A percentile compares a stretch with the other conserved stretches of the same genome.
phyloP scores from a whole-genome alignment of 2,329 filamentous ascomycete species.

The Aspergillus viridinutans region DNA sequence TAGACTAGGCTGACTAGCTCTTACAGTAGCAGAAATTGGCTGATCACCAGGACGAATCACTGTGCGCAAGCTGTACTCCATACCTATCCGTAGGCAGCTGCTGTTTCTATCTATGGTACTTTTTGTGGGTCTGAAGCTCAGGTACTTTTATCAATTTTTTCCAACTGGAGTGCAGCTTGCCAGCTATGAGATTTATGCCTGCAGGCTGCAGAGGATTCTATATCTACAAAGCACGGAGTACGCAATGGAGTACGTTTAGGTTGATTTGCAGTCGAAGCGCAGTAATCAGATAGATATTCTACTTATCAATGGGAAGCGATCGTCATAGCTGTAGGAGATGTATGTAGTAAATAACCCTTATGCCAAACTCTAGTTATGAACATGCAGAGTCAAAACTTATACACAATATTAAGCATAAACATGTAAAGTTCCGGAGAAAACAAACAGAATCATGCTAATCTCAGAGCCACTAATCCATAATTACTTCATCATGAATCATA shows the following conservation, averaged over 20 bases:
- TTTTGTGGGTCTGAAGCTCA: constrained; percentile 5
- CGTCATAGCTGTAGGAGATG: too few species aligned
- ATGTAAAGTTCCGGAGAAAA: not conserved
- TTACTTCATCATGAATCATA: not conserved
- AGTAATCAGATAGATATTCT: too few species aligned
- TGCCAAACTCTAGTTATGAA: not conserved
- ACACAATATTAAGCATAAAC: not conserved
- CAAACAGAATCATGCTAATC: not conserved
- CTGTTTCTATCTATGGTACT: constrained; percentile 14
- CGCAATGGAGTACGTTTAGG: not conserved
- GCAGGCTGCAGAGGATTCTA: not conserved
- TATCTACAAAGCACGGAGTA: not conserved
- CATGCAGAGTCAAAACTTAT: not conserved
- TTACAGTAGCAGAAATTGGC: not conserved
- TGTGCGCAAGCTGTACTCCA: not conserved
- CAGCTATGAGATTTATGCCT: not conserved
- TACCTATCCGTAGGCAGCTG: not conserved
- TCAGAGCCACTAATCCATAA: not conserved
- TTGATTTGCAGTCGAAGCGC: too few species aligned
- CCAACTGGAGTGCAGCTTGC: not conserved
- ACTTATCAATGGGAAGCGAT: not conserved
- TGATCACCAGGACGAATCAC: not conserved
- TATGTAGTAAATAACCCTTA: too few species aligned
- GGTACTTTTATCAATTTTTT: not conserved
- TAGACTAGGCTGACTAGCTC: not conserved